Evolutionary conservation across 345 rosid genomes (phyloP), one percentile per base, ranked within the genome.

Genomic region (Salix udensis): DNA sequence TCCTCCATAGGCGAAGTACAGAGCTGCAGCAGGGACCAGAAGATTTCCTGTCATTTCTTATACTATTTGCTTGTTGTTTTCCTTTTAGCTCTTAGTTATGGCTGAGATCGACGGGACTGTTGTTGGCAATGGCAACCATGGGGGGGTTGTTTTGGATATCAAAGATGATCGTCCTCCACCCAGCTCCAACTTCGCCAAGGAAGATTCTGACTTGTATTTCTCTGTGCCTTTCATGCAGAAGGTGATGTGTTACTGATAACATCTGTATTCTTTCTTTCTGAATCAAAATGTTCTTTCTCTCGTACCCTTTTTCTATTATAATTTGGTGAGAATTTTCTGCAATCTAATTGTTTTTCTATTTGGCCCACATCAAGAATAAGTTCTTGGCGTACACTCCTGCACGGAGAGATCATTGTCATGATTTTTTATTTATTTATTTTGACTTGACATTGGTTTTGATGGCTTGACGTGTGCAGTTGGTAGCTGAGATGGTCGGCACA

Each of bases 401-500:
- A 24, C 10, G 11, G 28, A 58, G 24, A 58, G 62, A 58, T 58
- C 62, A 58, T n/a, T 6, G 4, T 72, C 31, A 18, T 58, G 18
- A 6, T 12, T 5, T 12, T 5, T 58, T 58, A 11, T n/a, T 55
- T 23, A 2, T 40, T n/a, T 3, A n/a, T 55, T 55, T n/a, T 58
- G 8, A 58, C 10, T 19, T 58, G 62, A 9, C 26, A 1, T 58
- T 58, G 15, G 23, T 58, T 24, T 13, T 40, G 28, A 42, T 28
- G 28, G 23, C 24, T 36, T 60, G 14, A 3, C 30, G 5, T 37
- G 12, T 78, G 80, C 87, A 94, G 97, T 34, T 93, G 74, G 53
- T 88, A 68, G 98, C 97, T 1, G 98, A 95, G 89, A 21, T 86
- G 18, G 7, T 85, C n/a, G 98, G 97, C 37, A 95, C 98, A 2